Conservation (phyloP, 768 basidiomycete genomes). For the Pisolithus albus region DNA sequence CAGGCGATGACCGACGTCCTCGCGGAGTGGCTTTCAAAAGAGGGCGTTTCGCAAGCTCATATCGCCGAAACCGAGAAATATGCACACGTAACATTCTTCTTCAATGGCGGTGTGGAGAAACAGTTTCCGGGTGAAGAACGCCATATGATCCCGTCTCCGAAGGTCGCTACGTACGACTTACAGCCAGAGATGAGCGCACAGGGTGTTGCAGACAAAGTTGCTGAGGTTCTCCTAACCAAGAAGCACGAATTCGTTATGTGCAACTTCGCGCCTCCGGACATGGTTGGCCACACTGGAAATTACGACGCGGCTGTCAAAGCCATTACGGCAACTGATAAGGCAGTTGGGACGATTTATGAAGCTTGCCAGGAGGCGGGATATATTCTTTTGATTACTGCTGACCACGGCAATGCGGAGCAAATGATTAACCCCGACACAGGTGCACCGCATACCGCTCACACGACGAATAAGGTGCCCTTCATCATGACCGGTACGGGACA, state of each 20-base stretch:
- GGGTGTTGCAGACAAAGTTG: slow-evolving; percentile 87
- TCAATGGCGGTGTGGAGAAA: slow-evolving; percentile 94
- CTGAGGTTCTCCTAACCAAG: slow-evolving; percentile 63
- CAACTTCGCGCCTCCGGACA: slow-evolving; percentile 96
- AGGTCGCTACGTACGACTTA: slow-evolving; percentile 91
- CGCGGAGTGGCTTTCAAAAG: slow-evolving; percentile 80
- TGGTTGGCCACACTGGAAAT: slow-evolving; percentile 93
- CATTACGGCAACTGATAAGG: slow-evolving; percentile 81
- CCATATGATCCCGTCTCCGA: slow-evolving; percentile 85
- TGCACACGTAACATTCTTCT: slow-evolving; percentile 97
- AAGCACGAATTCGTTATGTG: slow-evolving; percentile 92
- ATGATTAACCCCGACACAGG: slow-evolving; percentile 82
- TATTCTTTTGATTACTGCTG: slow-evolving; percentile 81
- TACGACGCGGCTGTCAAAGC: slow-evolving; percentile 90
- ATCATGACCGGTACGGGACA: slow-evolving; percentile 70
- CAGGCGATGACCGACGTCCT: slow-evolving; percentile 91
- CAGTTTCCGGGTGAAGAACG: slow-evolving; percentile 81
- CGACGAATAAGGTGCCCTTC: slow-evolving; percentile 83
- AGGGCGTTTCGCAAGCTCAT: slow-evolving; percentile 80
- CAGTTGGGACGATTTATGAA: slow-evolving; percentile 80
- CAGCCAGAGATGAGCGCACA: slow-evolving; percentile 87
- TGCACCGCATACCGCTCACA: slow-evolving; percentile 87
- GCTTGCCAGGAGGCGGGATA: slow-evolving; percentile 85
- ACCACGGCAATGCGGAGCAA: slow-evolving; percentile 95
- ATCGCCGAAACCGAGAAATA: slow-evolving; percentile 99